phyloP scores from a whole-genome alignment of 805 yeast genomes.

The Lipomyces starkeyi region DNA sequence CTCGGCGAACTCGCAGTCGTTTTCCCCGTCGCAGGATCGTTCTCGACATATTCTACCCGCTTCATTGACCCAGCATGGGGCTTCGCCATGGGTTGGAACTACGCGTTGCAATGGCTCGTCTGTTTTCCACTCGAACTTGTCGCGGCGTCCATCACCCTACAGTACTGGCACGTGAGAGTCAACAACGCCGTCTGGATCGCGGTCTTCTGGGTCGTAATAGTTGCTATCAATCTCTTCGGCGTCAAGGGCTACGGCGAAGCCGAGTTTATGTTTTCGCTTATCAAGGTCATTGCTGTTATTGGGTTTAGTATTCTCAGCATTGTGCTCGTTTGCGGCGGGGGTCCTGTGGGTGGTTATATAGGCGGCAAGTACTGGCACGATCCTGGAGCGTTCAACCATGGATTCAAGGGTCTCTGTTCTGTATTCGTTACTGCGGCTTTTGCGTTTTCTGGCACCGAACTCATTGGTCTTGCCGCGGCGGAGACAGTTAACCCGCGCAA shows the following conservation, averaged over 20 bases:
- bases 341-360: slow-evolving; percentile 61
- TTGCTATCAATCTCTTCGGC: slow-evolving; percentile 59
- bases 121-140: slow-evolving; percentile 70
- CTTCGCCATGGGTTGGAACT: slow-evolving; percentile 75
- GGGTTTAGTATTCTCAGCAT: slow-evolving; percentile 69
- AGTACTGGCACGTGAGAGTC: slow-evolving; percentile 56
- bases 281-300: slow-evolving; percentile 62
- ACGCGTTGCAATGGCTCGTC: slow-evolving; percentile 67
- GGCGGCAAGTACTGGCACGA: slow-evolving; percentile 65
- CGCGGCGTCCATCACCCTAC: slow-evolving; percentile 63
- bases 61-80: slow-evolving; percentile 74
- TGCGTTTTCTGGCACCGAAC: slow-evolving; percentile 76
- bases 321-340: slow-evolving; percentile 61
- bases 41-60: slow-evolving; percentile 64
- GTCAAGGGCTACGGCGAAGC: slow-evolving; percentile 71
- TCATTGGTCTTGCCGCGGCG: slow-evolving; percentile 77
- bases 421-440: slow-evolving; percentile 79
- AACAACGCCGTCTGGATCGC: slow-evolving; percentile 64
- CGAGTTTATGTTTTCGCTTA: slow-evolving; percentile 63
- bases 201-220: slow-evolving; percentile 59
- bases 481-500: slow-evolving; percentile 72
- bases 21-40: slow-evolving; percentile 68
- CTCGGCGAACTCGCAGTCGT: slow-evolving; percentile 69
- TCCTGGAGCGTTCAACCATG: slow-evolving; percentile 65
- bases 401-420: slow-evolving; percentile 71